Evolutionary conservation across 441 rosid species (phyloP), one percentile per base, ranked within the genome.

Genomic region (Caryocar brasiliense): DNA sequence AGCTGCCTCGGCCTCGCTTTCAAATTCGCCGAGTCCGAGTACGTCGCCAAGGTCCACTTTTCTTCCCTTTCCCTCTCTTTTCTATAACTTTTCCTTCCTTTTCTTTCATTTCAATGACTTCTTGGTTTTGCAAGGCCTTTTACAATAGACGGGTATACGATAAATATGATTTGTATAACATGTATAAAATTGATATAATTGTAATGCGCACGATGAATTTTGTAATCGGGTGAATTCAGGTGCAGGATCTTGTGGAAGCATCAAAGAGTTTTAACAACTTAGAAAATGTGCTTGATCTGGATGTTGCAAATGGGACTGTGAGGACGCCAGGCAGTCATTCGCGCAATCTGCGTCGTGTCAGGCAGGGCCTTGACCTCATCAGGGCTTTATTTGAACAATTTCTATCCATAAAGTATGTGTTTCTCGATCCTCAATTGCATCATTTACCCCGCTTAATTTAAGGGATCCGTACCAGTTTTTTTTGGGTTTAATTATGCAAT

Each of bases 361-460:
- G 97, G 62, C 95, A 83, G 76, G 99, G 99, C 40, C 81, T 85
- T 44, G 95, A 88, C 50, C 92, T 88, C 59, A 77, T 92, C 64
- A 72, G 95, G 42, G 95, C 81, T 58, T 65, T 92, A 20, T 88
- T 92, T 34, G 74, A 85, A 58, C 81, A 83, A 18, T 92, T 92
- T 47, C 45, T 92, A 56, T 51, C 86, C 7, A 50, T 76, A 0
- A 70, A 77, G 95, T 82, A 71, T 0, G 76, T 39, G 13, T 15
- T 20, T 7, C 34, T 11, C 17, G n/a, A n/a, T n/a, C 22, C 21
- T 21, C 5, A 6, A 1, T n/a, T 10, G 27, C 15, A 32, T 25
- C 15, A 18, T n/a, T 3, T 39, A n/a, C n/a, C n/a, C n/a, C n/a
- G n/a, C n/a, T n/a, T n/a, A n/a, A n/a, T n/a, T n/a, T n/a, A n/a